Percentiles rank a stretch among this genome's conserved stretches.
Conservation (phyloP, 1,139 yeast species). For the Yamadazyma songkhlaensis region DNA sequence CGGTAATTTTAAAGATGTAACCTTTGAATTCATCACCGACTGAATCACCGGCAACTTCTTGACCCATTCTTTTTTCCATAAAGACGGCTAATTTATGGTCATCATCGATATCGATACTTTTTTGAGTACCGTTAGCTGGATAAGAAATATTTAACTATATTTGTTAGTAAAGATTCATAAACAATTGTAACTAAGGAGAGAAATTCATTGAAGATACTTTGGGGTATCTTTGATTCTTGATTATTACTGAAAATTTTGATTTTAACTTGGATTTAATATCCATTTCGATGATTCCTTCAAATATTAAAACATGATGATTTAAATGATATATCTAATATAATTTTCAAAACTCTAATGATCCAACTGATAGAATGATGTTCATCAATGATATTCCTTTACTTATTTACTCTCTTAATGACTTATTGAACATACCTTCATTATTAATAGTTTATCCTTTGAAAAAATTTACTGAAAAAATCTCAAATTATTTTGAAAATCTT, state of each 20-base stretch:
- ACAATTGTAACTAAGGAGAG: background rate
- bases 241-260: no score
- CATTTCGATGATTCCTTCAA: no score
- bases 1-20: constrained; percentile 96
- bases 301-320: no score
- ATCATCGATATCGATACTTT: constrained; percentile 95
- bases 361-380: no score
- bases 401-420: background rate
- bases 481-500: constrained; percentile 1
- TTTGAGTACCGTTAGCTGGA: constrained; percentile 99
- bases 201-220: no score
- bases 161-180: constrained; percentile 13
- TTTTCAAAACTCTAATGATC: no score
- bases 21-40: constrained; percentile 99
- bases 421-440: constrained; percentile 13
- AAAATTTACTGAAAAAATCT: constrained; percentile 5
- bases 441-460: constrained; percentile 5
- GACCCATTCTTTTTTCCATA: constrained; percentile 99
- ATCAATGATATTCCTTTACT: no score
- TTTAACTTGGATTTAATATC: no score
- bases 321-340: no score
- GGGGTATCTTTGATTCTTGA: no score
- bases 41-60: constrained; percentile 98
- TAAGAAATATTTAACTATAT: constrained; percentile 93
- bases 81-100: constrained; percentile 98